Evolutionary conservation across 192 early-diverging fungal species (phyloP).

Genomic region (Oehlia diaphana): DNA sequence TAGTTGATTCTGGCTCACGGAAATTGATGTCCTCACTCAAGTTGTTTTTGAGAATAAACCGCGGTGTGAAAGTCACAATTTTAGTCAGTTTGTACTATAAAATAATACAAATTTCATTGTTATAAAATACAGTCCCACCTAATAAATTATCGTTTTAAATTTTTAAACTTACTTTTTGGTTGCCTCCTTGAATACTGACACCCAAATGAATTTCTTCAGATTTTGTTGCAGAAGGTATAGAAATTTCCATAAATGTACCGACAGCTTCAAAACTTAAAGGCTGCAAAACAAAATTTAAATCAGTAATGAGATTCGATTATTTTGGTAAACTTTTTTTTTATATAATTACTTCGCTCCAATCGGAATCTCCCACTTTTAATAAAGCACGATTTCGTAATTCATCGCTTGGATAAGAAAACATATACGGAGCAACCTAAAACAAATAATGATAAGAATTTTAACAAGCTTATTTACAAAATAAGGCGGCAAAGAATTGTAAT

Average conservation of each 20-base stretch:
- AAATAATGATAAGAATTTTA: not conserved
- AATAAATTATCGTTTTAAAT: no score
- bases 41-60: conserved; percentile 89
- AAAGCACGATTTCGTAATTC: conserved; percentile 83
- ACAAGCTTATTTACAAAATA: not conserved
- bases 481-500: not conserved
- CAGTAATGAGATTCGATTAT: not conserved
- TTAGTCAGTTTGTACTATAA: conserved; percentile 71
- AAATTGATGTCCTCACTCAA: conserved; percentile 70
- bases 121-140: not conserved
- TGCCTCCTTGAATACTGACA: conserved; percentile 82
- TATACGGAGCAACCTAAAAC: conserved; percentile 65
- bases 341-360: conserved; percentile 70
- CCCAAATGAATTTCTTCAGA: conserved; percentile 76
- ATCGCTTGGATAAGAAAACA: conserved; percentile 91
- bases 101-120: conserved; percentile 5
- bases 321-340: not conserved
- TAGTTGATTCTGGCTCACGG: conserved; percentile 64
- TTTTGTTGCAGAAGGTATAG: conserved; percentile 55
- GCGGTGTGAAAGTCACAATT: conserved; percentile 85
- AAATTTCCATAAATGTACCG: conserved; percentile 79
- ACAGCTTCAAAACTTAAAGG: conserved; percentile 96
- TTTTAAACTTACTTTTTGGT: conserved; percentile 64
- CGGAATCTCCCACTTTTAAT: conserved; percentile 70
- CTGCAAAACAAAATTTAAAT: conserved; percentile 39